Base-by-base conservation (phyloP, 805 yeast genomes). In the Ogataea polymorpha region DNA sequence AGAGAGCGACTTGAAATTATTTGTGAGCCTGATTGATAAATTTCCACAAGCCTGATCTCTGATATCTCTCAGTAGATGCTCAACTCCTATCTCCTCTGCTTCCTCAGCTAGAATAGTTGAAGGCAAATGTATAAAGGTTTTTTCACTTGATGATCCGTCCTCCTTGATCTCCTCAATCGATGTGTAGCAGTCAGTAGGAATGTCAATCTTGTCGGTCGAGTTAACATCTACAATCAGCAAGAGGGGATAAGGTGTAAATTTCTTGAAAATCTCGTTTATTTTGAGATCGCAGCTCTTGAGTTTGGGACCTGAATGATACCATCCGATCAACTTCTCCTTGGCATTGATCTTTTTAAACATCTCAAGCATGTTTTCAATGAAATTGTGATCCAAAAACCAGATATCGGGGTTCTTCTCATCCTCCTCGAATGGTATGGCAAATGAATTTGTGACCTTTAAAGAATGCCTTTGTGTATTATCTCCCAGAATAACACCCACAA, bases 1-100 rank as follows among this genome's bases (percentile, higher is more conserved):
- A 53, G 86, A 79, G 44, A 93, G 72, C 1, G 96, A 87, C 53
- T 85, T 86, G 56, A 93, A 78, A 59, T 89, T 96, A 59, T 86
- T 84, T 12, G 98, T 89, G 40, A 93, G 80, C 59, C 83, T 80
- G 38, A 90, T 78, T 2, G 97, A 82, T 45, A 93, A 74, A 35
- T 83, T 83, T 8, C 99, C 99, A 11, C 96, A 95, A 8, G 98
- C 96, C 55, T 90, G 96, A 60, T 91, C 97, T 56, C 97, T 79
- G 17, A 89, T 88, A 58, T 93, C 99, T 58, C 98, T 81, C 45
- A 93, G 67, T 46, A 93, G 67, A 62, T 93, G 99, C 64, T 93
- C 99, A 11, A 93, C 99, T 48, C 99, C 99, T 53, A 93, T 93
- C 66, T 93, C 99, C 66, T 93, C 99, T 8, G 99, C 99, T 62